Base-by-base conservation (phyloP, 352 stramenopile species). In the Sclerospora graminicola region DNA sequence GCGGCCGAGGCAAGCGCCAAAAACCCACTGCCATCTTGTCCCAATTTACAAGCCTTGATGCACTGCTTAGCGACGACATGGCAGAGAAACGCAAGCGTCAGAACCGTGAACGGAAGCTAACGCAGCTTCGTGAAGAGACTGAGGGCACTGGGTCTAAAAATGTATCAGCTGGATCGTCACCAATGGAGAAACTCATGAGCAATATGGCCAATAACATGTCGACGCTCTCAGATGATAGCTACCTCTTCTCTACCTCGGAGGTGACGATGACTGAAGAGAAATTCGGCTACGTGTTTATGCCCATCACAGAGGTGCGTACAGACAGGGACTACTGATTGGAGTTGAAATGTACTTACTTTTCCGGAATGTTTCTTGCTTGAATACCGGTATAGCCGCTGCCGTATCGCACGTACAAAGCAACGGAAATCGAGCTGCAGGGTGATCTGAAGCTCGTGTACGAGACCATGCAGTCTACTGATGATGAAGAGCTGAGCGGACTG, bases 211-310 rank as follows among this genome's bases (percentile, higher is more conserved):
- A 49, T 51, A 87, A 72, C 51, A 82, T 88, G 60, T 72, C 66
- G 34, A 80, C 66, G 51, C 66, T 89, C 9, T 70, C 64, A 24
- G 71, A 67, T 8, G 75, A 87, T 48, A 78, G 45, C 41, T 48
- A 84, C 37, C 41, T 84, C 3, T 87, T 87, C 35, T 49, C 60
- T 11, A 52, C 51, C 27, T 57, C 60, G 32, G 65, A 75, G 1
- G 21, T 68, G 20, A 45, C 47, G 21, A 45, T 63, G 6, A 66
- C 48, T 30, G 61, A 83, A 23, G 79, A 89, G 45, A 78, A 82
- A 46, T 91, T 89, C 41, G 79, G 74, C 37, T 91, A 87, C 47
- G 76, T 91, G 14, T 91, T 91, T 46, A 69, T 63, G 41, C 69
- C 79, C 4, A 87, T 91, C 13, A 77, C 63, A 5, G 67, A 84